Percentiles rank a stretch among this genome's conserved stretches.
Conservation (phyloP, 2,329 filamentous ascomycete species). For the Venturia pyrina region DNA sequence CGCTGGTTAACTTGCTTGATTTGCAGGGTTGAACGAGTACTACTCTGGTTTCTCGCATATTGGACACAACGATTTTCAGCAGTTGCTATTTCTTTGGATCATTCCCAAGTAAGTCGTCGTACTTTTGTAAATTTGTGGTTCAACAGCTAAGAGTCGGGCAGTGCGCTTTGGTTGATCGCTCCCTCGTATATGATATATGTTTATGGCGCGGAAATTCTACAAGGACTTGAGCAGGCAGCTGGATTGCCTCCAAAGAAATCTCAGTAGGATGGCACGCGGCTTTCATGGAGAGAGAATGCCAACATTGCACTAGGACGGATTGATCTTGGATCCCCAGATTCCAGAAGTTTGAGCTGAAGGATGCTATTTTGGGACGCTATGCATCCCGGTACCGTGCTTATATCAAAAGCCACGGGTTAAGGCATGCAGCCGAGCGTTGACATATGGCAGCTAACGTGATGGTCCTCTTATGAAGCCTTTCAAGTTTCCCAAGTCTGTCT, state of each 20-base stretch:
- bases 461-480: too few relatives aligned
- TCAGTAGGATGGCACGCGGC: neutral
- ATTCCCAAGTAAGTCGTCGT: slow-evolving; percentile 51
- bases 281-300: neutral
- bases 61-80: slow-evolving; percentile 47
- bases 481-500: too few relatives aligned
- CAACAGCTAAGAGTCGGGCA: slow-evolving; percentile 24
- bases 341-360: too few relatives aligned
- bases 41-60: slow-evolving; percentile 52
- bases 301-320: neutral
- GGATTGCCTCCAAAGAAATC: slow-evolving; percentile 10
- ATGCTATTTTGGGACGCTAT: neutral
- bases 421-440: neutral
- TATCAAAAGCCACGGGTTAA: neutral
- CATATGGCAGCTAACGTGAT: neutral
- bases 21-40: slow-evolving; percentile 48
- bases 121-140: slow-evolving; percentile 1
- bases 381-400: neutral
- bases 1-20: neutral
- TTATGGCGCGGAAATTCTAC: slow-evolving; percentile 51
- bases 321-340: neutral
- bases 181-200: slow-evolving; percentile 52
- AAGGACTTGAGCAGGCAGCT: slow-evolving; percentile 41
- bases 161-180: slow-evolving; percentile 54
- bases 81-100: slow-evolving; percentile 50